Base-by-base conservation (phyloP, 495 filamentous ascomycete genomes). In the Penicillium alfredii region DNA sequence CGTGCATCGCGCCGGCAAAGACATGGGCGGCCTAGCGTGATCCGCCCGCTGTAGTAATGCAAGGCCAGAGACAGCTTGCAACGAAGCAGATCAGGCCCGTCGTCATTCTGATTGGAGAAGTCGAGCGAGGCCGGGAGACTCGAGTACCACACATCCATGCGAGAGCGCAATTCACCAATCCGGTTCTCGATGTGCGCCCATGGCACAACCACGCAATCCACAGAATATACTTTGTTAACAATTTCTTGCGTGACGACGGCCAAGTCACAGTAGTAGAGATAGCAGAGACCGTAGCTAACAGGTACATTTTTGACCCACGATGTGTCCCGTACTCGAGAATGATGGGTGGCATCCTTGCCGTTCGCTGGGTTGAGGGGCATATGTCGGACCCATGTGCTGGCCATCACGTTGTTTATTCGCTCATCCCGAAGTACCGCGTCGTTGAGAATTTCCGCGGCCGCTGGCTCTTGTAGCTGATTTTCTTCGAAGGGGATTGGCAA, bases 21-120 rank as follows among this genome's bases (percentile, higher is more conserved):
- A 55, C 76, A 81, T 3, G 81, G 81, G 6, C 81, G 76, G 25
- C 73, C 74, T 14, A 80, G 63, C 8, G 82, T 70, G 28, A 81
- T 78, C 4, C 66, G 63, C 10, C 70, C 68, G 40, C 76, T 77
- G 50, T 78, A 72, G 48, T 77, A 82, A 26, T 73, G 68, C 31
- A 84, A 71, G 1, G 71, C 73, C 8, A 78, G 47, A 10, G 65
- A 68, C 25, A 75, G 55, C 33, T 66, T 70, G 34, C 53, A 49
- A 9, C 70, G 65, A 11, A 70, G 52, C 15, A 57, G 36, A 13
- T 55, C 48, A 1, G 56, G 49, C 6, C 50, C 45, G 15, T 58
- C 56, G 12, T 66, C 58, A 5, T 63, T 48, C 35, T 54, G 56
- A 6, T 44, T 50, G 9, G 54, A 55, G 42, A 77, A 79, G 42